Base-by-base conservation (phyloP, 345 rosid species). In the Acer yangbiense region DNA sequence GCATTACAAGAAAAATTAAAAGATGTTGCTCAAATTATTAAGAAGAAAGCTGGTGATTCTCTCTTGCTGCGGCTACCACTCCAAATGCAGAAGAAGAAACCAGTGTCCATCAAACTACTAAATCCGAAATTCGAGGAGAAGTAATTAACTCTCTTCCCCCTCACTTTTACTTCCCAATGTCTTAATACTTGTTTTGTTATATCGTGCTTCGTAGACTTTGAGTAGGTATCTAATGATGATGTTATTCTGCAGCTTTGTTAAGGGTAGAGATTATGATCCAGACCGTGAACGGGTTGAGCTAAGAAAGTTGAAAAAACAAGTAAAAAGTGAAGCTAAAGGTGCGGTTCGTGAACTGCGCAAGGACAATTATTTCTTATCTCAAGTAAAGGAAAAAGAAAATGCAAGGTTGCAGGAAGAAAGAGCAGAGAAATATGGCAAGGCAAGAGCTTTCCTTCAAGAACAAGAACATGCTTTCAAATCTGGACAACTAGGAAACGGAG, bases 201-300 rank as follows among this genome's bases (percentile, higher is more conserved):
- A 23, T 60, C 10, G 1, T 73, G 64, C 54, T 65, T 14, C 39
- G 27, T 1, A 23, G 1, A 57, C 9, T 18, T n/a, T 11, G 11
- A 11, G 18, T 5, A 23, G 44, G 74, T 68, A 74, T 65, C 75
- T 80, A 39, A 77, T 17, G 29, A 27, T 66, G 41, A 7, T 80
- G 12, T 74, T 76, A 54, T 85, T 80, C 46, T 88, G 91, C 93
- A 96, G 98, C 89, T 96, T 84, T 83, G 91, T 81, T 14, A 90
- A 86, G 88, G 95, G 93, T 50, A 91, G 94, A 82, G 98, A 96
- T 85, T 94, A 94, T 21, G 99, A 94, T 85, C 99, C 97, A 57
- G 99, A 96, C 73, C 88, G 95, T 12, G 86, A 88, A 48, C 83
- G 93, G 68, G 93, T 86, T 0, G 99, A 96, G 71, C 64, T 62